Evolutionary conservation across 371 early-diverging fungal genomes (phyloP).

Genomic region (Mortierella sp.): DNA sequence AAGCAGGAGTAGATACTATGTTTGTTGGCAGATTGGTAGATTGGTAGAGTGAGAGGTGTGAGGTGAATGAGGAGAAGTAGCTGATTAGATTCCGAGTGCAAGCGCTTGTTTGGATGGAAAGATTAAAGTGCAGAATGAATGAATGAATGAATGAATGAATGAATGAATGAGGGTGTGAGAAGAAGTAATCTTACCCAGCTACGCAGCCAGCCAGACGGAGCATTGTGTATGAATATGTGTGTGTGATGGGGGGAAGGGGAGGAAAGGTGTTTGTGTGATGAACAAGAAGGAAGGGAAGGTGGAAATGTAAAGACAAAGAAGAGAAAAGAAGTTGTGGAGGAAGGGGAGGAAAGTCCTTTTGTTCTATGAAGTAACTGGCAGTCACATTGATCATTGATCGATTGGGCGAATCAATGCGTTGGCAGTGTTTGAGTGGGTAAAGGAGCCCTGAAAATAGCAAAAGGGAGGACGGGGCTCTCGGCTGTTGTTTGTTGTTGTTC

Average conservation of each 20-base stretch:
- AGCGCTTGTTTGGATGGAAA: neutral
- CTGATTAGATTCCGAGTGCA: neutral
- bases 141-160: neutral
- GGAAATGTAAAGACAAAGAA: slow-evolving; percentile 6
- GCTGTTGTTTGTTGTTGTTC: slow-evolving; percentile 5
- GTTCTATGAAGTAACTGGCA: neutral
- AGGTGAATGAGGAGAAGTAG: neutral
- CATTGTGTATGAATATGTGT: slow-evolving; percentile 16
- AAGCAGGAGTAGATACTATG: slow-evolving; percentile 93
- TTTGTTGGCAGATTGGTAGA: too few relatives aligned
- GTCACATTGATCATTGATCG: slow-evolving; percentile 7
- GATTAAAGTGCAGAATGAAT: neutral
- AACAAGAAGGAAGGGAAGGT: neutral
- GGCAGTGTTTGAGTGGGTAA: slow-evolving; percentile 14
- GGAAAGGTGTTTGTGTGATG: neutral
- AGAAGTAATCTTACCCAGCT: slow-evolving; percentile 39
- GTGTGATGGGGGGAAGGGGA: neutral
- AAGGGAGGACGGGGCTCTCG: slow-evolving; percentile 7
- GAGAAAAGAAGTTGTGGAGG: slow-evolving; percentile 5
- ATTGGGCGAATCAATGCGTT: slow-evolving; percentile 13
- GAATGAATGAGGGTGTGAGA: neutral
- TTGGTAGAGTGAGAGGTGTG: too few relatives aligned
- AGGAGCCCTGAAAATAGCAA: neutral
- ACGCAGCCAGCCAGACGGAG: slow-evolving; percentile 49
- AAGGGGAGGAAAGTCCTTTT: neutral